Evolutionary conservation across 768 basidiomycete species (phyloP).

Genomic region (Trametes gibbosa): DNA sequence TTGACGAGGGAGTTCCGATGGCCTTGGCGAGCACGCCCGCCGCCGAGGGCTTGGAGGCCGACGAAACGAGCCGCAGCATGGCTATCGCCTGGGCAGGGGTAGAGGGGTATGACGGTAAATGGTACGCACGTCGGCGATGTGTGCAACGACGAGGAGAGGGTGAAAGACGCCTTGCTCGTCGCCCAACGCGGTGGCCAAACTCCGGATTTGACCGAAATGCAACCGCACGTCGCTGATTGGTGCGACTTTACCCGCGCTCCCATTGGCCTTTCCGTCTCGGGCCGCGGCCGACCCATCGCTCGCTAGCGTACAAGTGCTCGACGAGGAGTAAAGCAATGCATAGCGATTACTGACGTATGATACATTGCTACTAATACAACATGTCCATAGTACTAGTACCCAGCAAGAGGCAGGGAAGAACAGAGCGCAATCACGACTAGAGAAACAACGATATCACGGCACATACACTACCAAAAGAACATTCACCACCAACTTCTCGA

Average conservation of each 20-base stretch:
- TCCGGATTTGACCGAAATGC: slow-evolving; percentile 24
- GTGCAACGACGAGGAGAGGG: slow-evolving; percentile 19
- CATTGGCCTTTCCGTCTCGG: slow-evolving; percentile 1
- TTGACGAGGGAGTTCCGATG: slow-evolving; percentile 38
- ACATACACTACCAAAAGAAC: slow-evolving; percentile 70
- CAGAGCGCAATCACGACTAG: slow-evolving; percentile 19
- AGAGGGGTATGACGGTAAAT: slow-evolving; percentile 5
- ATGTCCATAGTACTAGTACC: slow-evolving; percentile 10
- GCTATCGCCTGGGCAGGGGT: slow-evolving; percentile 11
- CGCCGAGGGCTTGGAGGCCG: slow-evolving; percentile 51
- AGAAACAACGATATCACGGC: slow-evolving; percentile 35
- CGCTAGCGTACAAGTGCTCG: background rate
- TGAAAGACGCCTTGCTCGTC: slow-evolving; percentile 22
- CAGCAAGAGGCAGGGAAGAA: background rate
- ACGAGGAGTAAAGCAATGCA: background rate
- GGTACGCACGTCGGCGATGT: slow-evolving; percentile 21
- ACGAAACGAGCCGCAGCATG: slow-evolving; percentile 73
- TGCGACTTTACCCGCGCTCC: slow-evolving; percentile 5
- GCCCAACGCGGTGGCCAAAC: slow-evolving; percentile 22
- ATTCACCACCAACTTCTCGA: slow-evolving; percentile 76
- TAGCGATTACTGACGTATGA: slow-evolving; percentile 14
- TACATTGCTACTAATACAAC: slow-evolving; percentile 22
- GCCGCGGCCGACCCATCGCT: background rate
- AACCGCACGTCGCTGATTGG: slow-evolving; percentile 17
- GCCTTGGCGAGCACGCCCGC: slow-evolving; percentile 71